Percentiles rank a stretch among this genome's conserved stretches.
These are phyloP conservation scores for Nicotiana benthamiana DNA, from an alignment of 257 asterid species.

Conservation along the genomic window DNA sequence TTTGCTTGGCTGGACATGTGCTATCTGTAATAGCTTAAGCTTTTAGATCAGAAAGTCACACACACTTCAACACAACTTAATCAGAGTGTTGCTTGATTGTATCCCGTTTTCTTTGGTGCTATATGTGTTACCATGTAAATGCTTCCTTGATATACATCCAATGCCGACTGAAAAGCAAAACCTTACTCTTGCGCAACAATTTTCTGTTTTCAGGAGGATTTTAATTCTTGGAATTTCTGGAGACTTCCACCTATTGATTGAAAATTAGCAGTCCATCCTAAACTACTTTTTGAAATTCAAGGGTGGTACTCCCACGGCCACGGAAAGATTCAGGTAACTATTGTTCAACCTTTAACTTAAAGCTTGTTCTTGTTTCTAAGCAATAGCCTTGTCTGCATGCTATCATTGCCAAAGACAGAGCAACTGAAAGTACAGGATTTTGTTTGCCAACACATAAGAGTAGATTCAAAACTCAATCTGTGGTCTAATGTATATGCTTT, in stretches of 20 bases:
- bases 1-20: not conserved
- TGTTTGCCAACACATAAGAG: not conserved
- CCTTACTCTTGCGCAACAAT: not conserved
- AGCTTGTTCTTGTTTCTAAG: not conserved
- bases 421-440: not conserved
- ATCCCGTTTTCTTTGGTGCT: not conserved
- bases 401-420: too few relatives aligned
- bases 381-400: too few relatives aligned
- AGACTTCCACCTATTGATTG: conserved; percentile 42
- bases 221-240: conserved; percentile 70
- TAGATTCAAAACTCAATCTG: not conserved
- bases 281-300: not conserved
- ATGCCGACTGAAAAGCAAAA: not conserved
- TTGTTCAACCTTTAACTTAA: not conserved
- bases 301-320: not conserved
- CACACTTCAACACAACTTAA: not conserved
- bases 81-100: not conserved
- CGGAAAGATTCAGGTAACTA: not conserved
- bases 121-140: not conserved
- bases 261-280: not conserved
- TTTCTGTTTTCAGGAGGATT: conserved; percentile 49
- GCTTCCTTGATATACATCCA: not conserved
- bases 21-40: too few relatives aligned
- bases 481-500: not conserved
- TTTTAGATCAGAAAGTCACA: too few relatives aligned